phyloP scores from a whole-genome alignment of 2,329 filamentous ascomycete species.

The Falciphora oryzae region DNA sequence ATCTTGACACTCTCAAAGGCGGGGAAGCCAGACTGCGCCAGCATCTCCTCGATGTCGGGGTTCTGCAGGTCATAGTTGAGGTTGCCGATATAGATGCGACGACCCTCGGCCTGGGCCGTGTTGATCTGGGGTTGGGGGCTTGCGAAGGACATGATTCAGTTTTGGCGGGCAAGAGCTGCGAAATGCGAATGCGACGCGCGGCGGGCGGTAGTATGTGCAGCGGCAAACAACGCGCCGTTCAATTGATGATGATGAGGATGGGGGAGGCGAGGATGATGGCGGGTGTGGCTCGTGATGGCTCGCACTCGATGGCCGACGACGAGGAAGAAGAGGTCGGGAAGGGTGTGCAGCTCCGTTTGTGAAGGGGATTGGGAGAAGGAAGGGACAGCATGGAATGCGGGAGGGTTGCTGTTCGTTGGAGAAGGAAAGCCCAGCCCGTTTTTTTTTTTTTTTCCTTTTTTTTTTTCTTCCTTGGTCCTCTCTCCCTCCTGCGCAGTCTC shows the following conservation, averaged over 20 bases:
- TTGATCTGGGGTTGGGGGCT: slow-evolving; percentile 5
- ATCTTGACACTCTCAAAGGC: slow-evolving; percentile 55
- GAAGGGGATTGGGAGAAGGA: not conserved
- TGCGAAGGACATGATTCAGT: slow-evolving; percentile 7
- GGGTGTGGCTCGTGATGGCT: not conserved
- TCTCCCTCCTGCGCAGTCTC: not conserved
- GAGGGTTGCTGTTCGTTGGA: not conserved
- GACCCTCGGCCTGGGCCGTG: slow-evolving; percentile 7
- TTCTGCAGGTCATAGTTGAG: slow-evolving; percentile 50
- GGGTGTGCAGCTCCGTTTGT: not conserved
- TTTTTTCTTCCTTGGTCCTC: not conserved
- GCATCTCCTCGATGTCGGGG: slow-evolving; percentile 28
- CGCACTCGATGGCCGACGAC: not conserved
- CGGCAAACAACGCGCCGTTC: not conserved
- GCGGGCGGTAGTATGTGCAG: not conserved
- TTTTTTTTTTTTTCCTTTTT: not conserved
- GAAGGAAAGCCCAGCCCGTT: not conserved
- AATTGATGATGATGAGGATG: not conserved
- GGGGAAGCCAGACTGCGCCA: slow-evolving; percentile 27
- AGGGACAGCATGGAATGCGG: not conserved
- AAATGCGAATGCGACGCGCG: slow-evolving; percentile 1
- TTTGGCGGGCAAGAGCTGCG: not conserved
- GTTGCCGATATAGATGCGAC: slow-evolving; percentile 55
- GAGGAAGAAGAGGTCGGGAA: not conserved
- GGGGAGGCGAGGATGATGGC: no score